Base-by-base conservation (phyloP, 768 basidiomycete genomes). In the Tephrocybe sp. region DNA sequence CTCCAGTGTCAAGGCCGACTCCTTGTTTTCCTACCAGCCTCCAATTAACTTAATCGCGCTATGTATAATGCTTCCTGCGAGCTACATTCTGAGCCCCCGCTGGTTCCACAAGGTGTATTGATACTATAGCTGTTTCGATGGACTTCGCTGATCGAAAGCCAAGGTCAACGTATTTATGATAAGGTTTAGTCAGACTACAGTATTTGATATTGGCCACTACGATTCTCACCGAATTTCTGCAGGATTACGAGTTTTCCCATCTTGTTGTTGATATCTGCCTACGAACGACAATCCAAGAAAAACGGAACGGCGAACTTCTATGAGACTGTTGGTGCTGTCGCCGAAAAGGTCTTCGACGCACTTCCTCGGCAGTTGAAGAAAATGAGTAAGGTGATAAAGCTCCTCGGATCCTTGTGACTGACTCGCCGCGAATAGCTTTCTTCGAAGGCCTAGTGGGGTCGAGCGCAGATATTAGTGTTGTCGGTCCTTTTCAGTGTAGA, bases 61-160 rank as follows among this genome's bases (percentile, higher is more conserved):
- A 12, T 83, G 84, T 45, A 74, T 96, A 56, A 88, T 99, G 79
- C 75, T 94, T 55, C 94, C 97, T 1, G 77, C 89, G 18, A 90
- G 86, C 57, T 94, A 90, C 65, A 69, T 93, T 45, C 74, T 97
- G n/a, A 79, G 79, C 6, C 93, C 94, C n/a, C 78, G 96, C 48
- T 98, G 93, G 93, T 98, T 98, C 65, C 96, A 98, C 66, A 98
- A 98, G 74, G 90, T 89, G 61, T 47, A 63, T 8, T 17, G 3
- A 34, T 56, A 15, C 17, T 24, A 32, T 50, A 12, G n/a, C n/a
- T 33, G 53, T 38, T 57, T 25, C 42, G 38, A 43, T 38, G 61
- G 23, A 12, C 20, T 11, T 37, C 32, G 67, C 38, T 18, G 15
- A 18, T 45, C 11, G 25, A 40, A 14, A 21, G 24, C 24, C 10